Evolutionary conservation across 2,329 filamentous ascomycete genomes (phyloP), one percentile per base, ranked within the genome.

Genomic region (Fusarium vanettenii): DNA sequence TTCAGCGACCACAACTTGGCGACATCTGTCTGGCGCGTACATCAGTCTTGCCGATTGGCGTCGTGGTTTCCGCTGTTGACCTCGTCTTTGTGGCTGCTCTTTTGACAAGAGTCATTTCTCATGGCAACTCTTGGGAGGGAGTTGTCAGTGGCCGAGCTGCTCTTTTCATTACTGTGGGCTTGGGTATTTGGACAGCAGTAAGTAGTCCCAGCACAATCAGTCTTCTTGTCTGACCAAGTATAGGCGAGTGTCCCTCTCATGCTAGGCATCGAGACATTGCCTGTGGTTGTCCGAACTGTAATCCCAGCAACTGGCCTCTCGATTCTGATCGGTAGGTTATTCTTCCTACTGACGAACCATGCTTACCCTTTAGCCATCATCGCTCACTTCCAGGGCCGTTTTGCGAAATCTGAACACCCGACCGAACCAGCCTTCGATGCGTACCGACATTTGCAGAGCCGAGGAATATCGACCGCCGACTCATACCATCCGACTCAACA

Each of bases 161-260:
- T 20, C 75, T 86, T 27, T 77, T 86, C 1, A 80, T 85, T 20
- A 81, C 87, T 25, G 76, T 83, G 55, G 87, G 84, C 16, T 80
- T 89, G 66, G 84, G 82, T n/a, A 78, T 89, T 35, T 91, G 89
- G 89, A 88, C 86, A 61, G 87, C 82, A 75, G 88, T 90, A 78
- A 79, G 88, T 86, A 22, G n/a, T 43, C 10, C 29, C 18, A 20
- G 31, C 3, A 2, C n/a, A 11, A 41, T n/a, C 9, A 25, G 25
- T 64, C 6, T 48, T 11, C 29, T 31, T 67, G 57, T 37, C 60
- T 74, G 59, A 70, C 35, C 31, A 0, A 6, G 18, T 10, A 11
- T 63, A 90, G 88, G 84, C 85, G 68, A 91, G 89, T 74, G 83
- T 87, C 9, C 83, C 86, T 10, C 83, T 90, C 80, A 82, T 88